Percentiles rank a stretch among this genome's conserved stretches.
phyloP scores from a whole-genome alignment of 2,329 filamentous ascomycete species.

The Xylaria sp. region DNA sequence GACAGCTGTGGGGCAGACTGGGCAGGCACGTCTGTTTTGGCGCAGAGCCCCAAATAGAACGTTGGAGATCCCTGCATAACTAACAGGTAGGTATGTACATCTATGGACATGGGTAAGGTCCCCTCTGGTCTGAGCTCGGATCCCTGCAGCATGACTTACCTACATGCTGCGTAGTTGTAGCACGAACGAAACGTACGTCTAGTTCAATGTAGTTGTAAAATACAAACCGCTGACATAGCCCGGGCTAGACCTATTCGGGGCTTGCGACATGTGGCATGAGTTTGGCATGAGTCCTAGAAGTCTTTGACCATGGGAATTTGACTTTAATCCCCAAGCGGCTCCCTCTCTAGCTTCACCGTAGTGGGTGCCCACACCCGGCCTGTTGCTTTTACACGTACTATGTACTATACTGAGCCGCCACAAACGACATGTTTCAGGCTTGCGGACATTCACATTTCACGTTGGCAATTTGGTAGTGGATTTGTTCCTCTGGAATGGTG shows the following conservation, averaged over 20 bases:
- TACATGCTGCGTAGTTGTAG: no score
- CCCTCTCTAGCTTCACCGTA: neutral
- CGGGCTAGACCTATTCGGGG: neutral
- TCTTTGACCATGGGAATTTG: neutral
- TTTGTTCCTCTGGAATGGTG: slow-evolving; percentile 6
- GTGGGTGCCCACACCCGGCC: neutral
- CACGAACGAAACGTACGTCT: neutral
- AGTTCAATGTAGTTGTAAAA: no score
- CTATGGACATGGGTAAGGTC: no score
- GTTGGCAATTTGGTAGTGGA: neutral
- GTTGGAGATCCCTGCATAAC: slow-evolving; percentile 24
- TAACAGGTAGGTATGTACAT: no score
- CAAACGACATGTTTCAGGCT: slow-evolving; percentile 2
- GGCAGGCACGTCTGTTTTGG: slow-evolving; percentile 17
- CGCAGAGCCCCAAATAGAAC: slow-evolving; percentile 32
- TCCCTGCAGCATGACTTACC: slow-evolving; percentile 29
- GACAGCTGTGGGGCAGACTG: neutral
- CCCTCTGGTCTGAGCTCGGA: slow-evolving; percentile 17
- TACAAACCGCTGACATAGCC: neutral
- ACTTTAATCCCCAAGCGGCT: neutral
- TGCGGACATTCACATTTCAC: slow-evolving; percentile 1
- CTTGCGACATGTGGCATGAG: neutral
- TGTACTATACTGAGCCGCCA: slow-evolving; percentile 2
- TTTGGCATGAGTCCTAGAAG: neutral
- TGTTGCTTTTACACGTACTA: no score